Evolutionary conservation across 805 yeast genomes (phyloP), one percentile per base, ranked within the genome.

Genomic region (Lachancea cidri): DNA sequence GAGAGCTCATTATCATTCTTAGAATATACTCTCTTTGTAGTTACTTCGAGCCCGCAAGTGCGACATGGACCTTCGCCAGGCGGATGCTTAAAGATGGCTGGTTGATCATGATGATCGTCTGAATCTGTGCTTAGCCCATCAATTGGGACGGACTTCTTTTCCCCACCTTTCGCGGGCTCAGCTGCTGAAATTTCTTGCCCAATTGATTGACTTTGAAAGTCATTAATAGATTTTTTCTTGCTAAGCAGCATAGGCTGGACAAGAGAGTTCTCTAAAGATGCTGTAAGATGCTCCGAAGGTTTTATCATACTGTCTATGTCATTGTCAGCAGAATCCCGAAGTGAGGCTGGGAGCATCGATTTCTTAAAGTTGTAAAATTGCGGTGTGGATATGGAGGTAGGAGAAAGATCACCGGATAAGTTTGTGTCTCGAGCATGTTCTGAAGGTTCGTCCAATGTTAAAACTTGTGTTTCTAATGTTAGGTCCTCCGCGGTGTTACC

Each of bases 11-110:
- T 50, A 5, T 43, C 84, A 41, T 84, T 85, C 51, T 81, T 83
- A n/a, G 96, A 86, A 64, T 80, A 83, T 15, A 91, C 83, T 0
- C 93, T 72, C 55, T 82, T 86, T 1, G 78, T 71, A 1, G 49
- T 47, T 22, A 89, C 79, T n/a, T 63, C 68, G 34, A 60, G 45
- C 4, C 64, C 60, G 66, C 98, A 91, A 25, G 74, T 70, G 43
- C 97, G 77, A 60, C 98, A 91, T 13, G 88, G 88, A 0, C 93
- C 93, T 45, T 75, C 66, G 0, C 91, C 93, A 0, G 88, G 75
- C 4, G 74, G 70, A 42, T 62, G 63, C 38, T 55, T 58, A 33
- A 29, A 35, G 13, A 19, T 20, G 8, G 22, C n/a, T 13, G n/a
- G 15, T 16, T 14, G 33, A 13, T 14, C 30, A 5, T 25, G 22